Evolutionary conservation across 1,139 yeast species (phyloP).

Genomic region (Hansenula sp.): DNA sequence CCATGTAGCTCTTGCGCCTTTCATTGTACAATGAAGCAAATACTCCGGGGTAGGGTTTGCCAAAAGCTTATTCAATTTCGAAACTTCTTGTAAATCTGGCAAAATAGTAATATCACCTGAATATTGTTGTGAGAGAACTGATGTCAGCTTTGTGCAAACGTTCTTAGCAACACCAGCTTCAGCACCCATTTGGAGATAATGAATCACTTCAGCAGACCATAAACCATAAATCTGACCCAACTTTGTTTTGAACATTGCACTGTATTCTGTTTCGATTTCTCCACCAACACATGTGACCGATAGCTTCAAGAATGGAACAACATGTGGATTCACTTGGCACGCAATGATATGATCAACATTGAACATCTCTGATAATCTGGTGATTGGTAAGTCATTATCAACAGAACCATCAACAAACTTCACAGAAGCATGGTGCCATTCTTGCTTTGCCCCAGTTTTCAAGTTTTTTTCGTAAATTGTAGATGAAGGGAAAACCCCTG

Average conservation of each 20-base stretch:
- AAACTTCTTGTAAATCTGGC: slow-evolving; percentile 59
- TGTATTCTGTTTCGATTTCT: slow-evolving; percentile 56
- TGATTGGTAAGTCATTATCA: slow-evolving; percentile 87
- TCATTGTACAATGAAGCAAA: slow-evolving; percentile 60
- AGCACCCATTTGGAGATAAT: slow-evolving; percentile 60
- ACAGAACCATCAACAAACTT: slow-evolving; percentile 96
- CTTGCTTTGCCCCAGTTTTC: slow-evolving; percentile 47
- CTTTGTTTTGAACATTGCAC: slow-evolving; percentile 49
- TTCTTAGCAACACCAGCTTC: slow-evolving; percentile 73
- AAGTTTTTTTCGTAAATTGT: slow-evolving; percentile 82
- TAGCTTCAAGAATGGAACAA: slow-evolving; percentile 75
- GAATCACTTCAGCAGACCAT: slow-evolving; percentile 68
- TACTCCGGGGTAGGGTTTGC: slow-evolving; percentile 80
- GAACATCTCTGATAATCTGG: slow-evolving; percentile 90
- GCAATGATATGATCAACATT: slow-evolving; percentile 96
- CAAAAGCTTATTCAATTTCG: slow-evolving; percentile 61
- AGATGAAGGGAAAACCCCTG: slow-evolving; percentile 85
- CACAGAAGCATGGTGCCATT: slow-evolving; percentile 80
- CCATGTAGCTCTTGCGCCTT: slow-evolving; percentile 95
- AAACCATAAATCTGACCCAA: slow-evolving; percentile 59
- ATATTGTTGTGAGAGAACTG: slow-evolving; percentile 79
- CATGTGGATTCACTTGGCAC: slow-evolving; percentile 96
- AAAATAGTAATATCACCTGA: slow-evolving; percentile 92
- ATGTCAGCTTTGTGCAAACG: slow-evolving; percentile 64
- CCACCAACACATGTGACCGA: slow-evolving; percentile 71